Percentiles rank a stretch among this genome's conserved stretches.
Conservation (phyloP, 768 basidiomycete species). For the Suillus sp. region DNA sequence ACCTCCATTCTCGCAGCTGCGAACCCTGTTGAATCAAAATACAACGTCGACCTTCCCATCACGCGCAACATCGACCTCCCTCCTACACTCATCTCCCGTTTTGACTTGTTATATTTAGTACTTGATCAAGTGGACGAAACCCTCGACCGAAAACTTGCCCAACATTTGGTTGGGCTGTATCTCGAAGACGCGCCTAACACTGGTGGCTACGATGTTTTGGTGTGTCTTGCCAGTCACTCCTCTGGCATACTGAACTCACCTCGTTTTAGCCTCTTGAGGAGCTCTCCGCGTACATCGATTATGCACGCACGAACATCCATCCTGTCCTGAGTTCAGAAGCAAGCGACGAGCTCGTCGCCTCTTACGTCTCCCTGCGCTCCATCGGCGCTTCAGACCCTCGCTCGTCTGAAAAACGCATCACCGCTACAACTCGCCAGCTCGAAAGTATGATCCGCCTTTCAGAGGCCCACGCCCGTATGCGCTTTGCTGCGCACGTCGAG, state of each 20-base stretch:
- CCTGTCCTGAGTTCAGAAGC: constrained; percentile 88
- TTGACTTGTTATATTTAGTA: constrained; percentile 94
- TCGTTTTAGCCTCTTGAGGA: constrained; percentile 76
- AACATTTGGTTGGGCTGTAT: constrained; percentile 91
- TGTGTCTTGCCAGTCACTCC: constrained; percentile 39
- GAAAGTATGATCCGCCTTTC: constrained; percentile 96
- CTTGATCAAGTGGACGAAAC: constrained; percentile 92
- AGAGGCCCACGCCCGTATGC: constrained; percentile 97
- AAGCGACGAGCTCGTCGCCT: constrained; percentile 76
- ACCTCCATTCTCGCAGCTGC: constrained; percentile 98
- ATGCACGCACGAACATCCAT: constrained; percentile 82
- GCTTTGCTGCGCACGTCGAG: constrained; percentile 86
- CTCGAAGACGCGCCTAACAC: constrained; percentile 84
- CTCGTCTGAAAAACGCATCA: constrained; percentile 89
- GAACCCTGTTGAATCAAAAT: constrained; percentile 95
- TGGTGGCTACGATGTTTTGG: constrained; percentile 72
- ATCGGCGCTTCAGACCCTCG: constrained; percentile 85
- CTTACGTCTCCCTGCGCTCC: constrained; percentile 93
- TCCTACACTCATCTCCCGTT: constrained; percentile 96
- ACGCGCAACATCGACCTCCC: constrained; percentile 97
- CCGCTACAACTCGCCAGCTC: constrained; percentile 95
- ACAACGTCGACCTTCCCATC: constrained; percentile 89
- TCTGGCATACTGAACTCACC: constrained; percentile 13
- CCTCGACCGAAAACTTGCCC: constrained; percentile 83
- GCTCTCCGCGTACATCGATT: constrained; percentile 93